Conservation (phyloP, 2,329 filamentous ascomycete genomes). For the Rhexocercosporidium sp. region DNA sequence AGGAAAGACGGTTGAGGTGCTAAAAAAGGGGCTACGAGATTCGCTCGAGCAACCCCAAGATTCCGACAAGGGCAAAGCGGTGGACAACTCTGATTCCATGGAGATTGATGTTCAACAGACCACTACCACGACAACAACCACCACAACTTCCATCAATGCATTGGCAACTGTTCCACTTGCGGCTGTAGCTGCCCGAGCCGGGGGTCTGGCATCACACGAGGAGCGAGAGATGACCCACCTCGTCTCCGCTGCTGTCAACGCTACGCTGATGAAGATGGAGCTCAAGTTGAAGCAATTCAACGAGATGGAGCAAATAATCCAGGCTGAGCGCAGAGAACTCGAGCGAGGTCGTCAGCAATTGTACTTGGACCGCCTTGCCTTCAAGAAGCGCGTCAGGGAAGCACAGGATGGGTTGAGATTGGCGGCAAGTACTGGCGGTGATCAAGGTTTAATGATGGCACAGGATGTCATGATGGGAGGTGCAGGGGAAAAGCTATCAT, state of each 20-base stretch:
- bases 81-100: constrained; percentile 63
- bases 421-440: constrained; percentile 46
- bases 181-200: constrained; percentile 82
- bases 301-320: constrained; percentile 91
- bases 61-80: constrained; percentile 60
- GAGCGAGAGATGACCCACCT: constrained; percentile 96
- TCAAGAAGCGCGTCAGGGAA: constrained; percentile 85
- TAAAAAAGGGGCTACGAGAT: constrained; percentile 78
- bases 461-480: constrained; percentile 40
- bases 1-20: constrained; percentile 83
- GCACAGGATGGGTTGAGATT: constrained; percentile 76
- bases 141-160: constrained; percentile 51
- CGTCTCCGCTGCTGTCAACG: constrained; percentile 89
- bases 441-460: constrained; percentile 43
- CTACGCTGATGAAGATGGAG: constrained; percentile 94
- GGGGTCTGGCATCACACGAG: constrained; percentile 90
- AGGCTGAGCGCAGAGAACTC: constrained; percentile 89
- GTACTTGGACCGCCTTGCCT: constrained; percentile 88
- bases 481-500: constrained; percentile 57
- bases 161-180: constrained; percentile 83
- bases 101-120: constrained; percentile 64
- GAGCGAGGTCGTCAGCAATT: constrained; percentile 91
- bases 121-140: constrained; percentile 54
- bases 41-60: constrained; percentile 71
- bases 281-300: constrained; percentile 95